Base-by-base conservation (phyloP, 2,329 filamentous ascomycete species). In the Akanthomyces muscarius region DNA sequence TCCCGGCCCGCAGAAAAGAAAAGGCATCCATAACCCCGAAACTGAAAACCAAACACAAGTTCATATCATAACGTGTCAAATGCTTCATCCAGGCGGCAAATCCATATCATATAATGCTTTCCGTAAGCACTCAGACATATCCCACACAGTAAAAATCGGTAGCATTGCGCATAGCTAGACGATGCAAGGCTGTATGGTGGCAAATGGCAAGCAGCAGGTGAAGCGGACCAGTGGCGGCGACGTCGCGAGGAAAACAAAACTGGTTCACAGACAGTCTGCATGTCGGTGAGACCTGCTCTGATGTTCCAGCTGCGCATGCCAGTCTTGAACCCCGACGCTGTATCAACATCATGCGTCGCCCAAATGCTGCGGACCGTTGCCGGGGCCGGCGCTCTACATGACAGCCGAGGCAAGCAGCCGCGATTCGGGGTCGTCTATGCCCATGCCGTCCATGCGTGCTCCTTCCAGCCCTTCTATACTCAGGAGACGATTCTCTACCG, bases 371-470 rank as follows among this genome's bases (percentile, higher is more conserved):
- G 38, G 61, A 16, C 50, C 61, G 41, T 54, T 47, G 61, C 44
- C 60, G 21, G 63, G 66, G 68, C 59, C 68, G 64, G 62, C 58
- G 45, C 67, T 69, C 73, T 78, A 79, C 75, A 79, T 77, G 69
- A 78, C 77, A 66, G 76, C 70, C 61, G 76, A 77, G 62, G 78
- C 76, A 65, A 80, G 69, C 55, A 80, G 71, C 62, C 77, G 75
- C 57, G 75, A 73, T 65, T 80, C 78, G 55, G 80, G 77, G 52
- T 80, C 78, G 63, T 80, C 77, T 74, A 80, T 80, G 18, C 73
- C 75, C 66, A 77, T 74, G 28, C 74, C 72, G 61, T 79, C 77
- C 75, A 79, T 77, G 25, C 75, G 74, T 42, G 76, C 73, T 2
- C 72, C 75, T 65, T 80, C 78, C 67, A 80, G 72, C 50, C 73